Base-by-base conservation (phyloP, 768 basidiomycete genomes). In the Tulasnella sp. region DNA sequence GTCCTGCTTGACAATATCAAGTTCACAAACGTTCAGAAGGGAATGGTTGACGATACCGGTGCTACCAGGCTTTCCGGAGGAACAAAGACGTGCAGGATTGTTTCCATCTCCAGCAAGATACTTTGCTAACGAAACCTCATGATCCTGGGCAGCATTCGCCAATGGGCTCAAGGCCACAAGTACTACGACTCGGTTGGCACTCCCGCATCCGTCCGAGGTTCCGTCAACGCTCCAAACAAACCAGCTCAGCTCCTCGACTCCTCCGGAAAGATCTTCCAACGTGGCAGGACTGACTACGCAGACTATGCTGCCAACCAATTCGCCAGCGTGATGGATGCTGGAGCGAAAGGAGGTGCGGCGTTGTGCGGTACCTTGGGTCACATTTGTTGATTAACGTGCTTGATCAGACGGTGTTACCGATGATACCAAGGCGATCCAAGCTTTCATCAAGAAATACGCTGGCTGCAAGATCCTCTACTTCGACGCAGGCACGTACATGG, bases 401-500 rank as follows among this genome's bases (percentile, higher is more conserved):
- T 37, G 12, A 31, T 37, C 37, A 69, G 93, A 95, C 83, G 94
- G 94, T n/a, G 83, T 84, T 37, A 92, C 93, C 4, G 94, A 96
- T 84, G 94, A 96, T 84, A 94, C 94, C 0, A 87, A 86, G 46
- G 93, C 92, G 20, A 86, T 96, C 31, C 88, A 91, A 82, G 87
- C 87, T 3, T 87, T 93, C n/a, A 89, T 96, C 80, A 83, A 88
- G 76, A 85, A 90, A 86, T 93, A 88, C 84, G 86, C 91, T 34
- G 92, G 91, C 8, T 91, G 91, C 87, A 94, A 93, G 84, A 92
- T 96, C 83, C 92, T 95, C 73, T 95, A 93, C 87, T 90, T 95
- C 83, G 94, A 95, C 83, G 92, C 93, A 9, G 91, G 91, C 24
- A 89, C 88, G 6, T 92, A 92, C 82, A 81, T 90, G 50, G 88